Evolutionary conservation across 352 stramenopile species (phyloP), one percentile per base, ranked within the genome.

Genomic region (Detonula confervacea): DNA sequence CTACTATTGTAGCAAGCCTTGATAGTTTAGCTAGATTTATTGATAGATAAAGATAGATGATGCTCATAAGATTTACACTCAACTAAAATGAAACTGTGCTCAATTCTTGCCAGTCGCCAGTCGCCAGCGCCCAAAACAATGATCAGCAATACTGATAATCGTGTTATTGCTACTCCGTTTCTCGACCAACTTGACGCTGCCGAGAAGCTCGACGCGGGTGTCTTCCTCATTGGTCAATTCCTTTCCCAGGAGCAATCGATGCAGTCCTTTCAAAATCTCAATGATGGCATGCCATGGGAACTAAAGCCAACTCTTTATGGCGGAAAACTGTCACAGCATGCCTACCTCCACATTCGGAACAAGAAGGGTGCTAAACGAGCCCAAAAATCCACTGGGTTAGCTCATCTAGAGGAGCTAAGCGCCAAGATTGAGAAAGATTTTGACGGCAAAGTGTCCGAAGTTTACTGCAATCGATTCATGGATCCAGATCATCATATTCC

Each of bases 391-490:
- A 12, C 25, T 25, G 70, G 70, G 8, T 1, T 75, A 2, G n/a
- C 18, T 2, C 47, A 22, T 18, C 30, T 77, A 27, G 63, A 80
- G 22, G 37, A 18, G 14, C 25, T 73, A 1, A 77, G 71, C 49
- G 18, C 24, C 2, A n/a, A 61, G 14, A 55, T 80, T 9, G 71
- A 80, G 33, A n/a, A 2, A 35, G 18, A 59, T n/a, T 80, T 76
- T 59, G 71, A 77, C 44, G 62, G 51, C 14, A 80, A 77, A 44
- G 49, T 80, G 16, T 66, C 62, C 5, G 62, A 67, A 16, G 71
- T 80, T n/a, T 80, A 54, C 20, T 80, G 71, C 71, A 80, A 75
- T 54, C 71, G 71, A 30, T 77, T 77, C 29, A 25, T 59, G 27
- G 62, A 80, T 37, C 62, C 64, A 24, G 27, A 16, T 1, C 71